Percentiles rank a stretch among this genome's conserved stretches.
These are phyloP conservation scores for Lachancea mirantina DNA, from an alignment of 805 yeast genomes.

Conservation along the genomic window DNA sequence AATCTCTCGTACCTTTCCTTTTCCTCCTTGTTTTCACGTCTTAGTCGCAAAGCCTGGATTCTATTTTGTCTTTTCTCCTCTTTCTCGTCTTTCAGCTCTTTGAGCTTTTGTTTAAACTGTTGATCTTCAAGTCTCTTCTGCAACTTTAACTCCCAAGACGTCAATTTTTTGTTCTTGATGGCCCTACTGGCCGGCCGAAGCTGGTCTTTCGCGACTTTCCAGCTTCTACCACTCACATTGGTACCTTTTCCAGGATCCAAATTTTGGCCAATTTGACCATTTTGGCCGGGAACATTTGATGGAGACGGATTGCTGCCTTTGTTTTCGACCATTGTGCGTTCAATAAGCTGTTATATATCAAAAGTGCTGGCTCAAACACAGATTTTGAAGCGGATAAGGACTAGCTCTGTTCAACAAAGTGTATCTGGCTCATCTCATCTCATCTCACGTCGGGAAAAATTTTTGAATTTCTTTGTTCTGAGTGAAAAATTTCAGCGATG, in stretches of 20 bases:
- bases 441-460: conserved; percentile 9
- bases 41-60: conserved; percentile 56
- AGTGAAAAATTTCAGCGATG: conserved; percentile 2
- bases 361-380: too few species aligned
- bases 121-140: conserved; percentile 59
- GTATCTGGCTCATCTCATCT: conserved; percentile 10
- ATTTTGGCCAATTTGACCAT: too few species aligned
- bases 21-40: conserved; percentile 77
- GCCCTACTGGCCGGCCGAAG: conserved; percentile 58
- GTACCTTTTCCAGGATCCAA: conserved; percentile 34
- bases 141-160: conserved; percentile 60
- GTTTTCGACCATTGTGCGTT: too few species aligned
- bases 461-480: conserved; percentile 7
- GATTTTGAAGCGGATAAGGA: too few species aligned
- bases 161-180: conserved; percentile 37
- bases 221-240: conserved; percentile 58
- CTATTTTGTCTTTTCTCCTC: conserved; percentile 48
- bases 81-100: conserved; percentile 74
- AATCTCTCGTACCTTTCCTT: conserved; percentile 77
- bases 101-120: conserved; percentile 60
- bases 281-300: too few species aligned
- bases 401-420: too few species aligned
- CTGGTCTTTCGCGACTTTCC: conserved; percentile 65
- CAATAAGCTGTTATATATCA: too few species aligned
- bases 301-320: too few species aligned